Evolutionary conservation across 2,329 filamentous ascomycete species (phyloP).

Genomic region (Pseudogymnoascus sp.): DNA sequence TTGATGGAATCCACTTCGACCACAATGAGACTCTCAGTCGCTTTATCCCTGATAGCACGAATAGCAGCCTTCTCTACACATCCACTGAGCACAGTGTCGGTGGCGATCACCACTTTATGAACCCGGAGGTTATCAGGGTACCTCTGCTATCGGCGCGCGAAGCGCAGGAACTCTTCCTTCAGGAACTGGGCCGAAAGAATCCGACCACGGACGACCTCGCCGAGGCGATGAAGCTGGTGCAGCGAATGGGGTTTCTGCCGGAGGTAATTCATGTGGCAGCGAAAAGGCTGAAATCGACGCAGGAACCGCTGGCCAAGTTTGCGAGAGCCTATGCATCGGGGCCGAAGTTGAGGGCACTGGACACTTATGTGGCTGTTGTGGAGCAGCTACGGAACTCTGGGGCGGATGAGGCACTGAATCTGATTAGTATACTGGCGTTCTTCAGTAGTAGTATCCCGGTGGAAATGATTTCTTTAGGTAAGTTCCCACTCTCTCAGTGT

Average conservation of each 20-base stretch:
- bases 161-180: constrained; percentile 53
- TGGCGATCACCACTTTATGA: constrained; percentile 52
- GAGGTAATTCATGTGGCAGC: constrained; percentile 62
- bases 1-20: constrained; percentile 60
- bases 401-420: constrained; percentile 50
- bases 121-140: constrained; percentile 49
- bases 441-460: constrained; percentile 60
- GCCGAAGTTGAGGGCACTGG: constrained; percentile 44
- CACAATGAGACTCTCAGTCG: constrained; percentile 46
- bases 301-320: constrained; percentile 55
- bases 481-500: constrained; percentile 14
- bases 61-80: constrained; percentile 61
- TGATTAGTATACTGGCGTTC: constrained; percentile 59
- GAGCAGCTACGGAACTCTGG: constrained; percentile 42
- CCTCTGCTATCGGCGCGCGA: constrained; percentile 48
- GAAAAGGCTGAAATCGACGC: constrained; percentile 52
- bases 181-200: constrained; percentile 52
- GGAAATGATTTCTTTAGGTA: constrained; percentile 54
- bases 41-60: constrained; percentile 57
- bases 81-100: constrained; percentile 53
- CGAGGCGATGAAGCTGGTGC: constrained; percentile 55
- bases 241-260: constrained; percentile 56
- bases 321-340: constrained; percentile 49
- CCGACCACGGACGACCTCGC: constrained; percentile 48
- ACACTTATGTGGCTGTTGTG: constrained; percentile 41